Evolutionary conservation across 2,329 filamentous ascomycete species (phyloP).

Genomic region (Pestalotiopsis sp.): DNA sequence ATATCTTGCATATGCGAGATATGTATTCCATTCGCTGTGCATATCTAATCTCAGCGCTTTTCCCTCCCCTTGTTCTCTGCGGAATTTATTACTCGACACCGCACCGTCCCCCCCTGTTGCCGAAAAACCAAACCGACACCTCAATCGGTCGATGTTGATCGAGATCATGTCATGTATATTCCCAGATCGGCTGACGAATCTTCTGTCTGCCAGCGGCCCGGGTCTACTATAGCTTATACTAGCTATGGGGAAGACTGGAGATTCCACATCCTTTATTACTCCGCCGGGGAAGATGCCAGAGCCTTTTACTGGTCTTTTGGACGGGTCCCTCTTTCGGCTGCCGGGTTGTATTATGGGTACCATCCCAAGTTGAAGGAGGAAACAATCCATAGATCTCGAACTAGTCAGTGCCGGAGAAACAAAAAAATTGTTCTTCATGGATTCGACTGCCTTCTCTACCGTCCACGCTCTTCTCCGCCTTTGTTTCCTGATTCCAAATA

Average conservation of each 20-base stretch:
- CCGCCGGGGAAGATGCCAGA: not conserved
- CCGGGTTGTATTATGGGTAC: not conserved
- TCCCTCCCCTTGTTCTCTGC: no score
- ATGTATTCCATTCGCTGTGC: no score
- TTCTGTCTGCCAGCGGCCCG: not conserved
- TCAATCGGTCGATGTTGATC: not conserved
- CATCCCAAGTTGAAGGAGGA: not conserved
- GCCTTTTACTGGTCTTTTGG: not conserved
- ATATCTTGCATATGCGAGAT: no score
- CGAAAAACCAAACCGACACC: no score
- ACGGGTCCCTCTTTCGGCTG: not conserved
- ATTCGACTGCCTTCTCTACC: not conserved
- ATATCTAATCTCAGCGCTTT: no score
- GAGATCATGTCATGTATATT: not conserved
- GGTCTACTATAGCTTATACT: not conserved
- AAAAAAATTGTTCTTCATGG: not conserved
- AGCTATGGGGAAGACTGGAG: not conserved
- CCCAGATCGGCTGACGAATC: not conserved
- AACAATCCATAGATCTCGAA: not conserved
- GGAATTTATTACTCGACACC: no score
- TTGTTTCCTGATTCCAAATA: not conserved
- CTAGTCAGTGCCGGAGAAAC: not conserved
- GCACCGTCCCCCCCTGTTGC: no score
- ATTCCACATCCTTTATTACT: not conserved
- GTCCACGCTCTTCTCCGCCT: not conserved